A percentile compares a stretch with the other conserved stretches of the same genome.
Evolutionary conservation across 208 protist species (phyloP).

Genomic region (Strigomonas galati): DNA sequence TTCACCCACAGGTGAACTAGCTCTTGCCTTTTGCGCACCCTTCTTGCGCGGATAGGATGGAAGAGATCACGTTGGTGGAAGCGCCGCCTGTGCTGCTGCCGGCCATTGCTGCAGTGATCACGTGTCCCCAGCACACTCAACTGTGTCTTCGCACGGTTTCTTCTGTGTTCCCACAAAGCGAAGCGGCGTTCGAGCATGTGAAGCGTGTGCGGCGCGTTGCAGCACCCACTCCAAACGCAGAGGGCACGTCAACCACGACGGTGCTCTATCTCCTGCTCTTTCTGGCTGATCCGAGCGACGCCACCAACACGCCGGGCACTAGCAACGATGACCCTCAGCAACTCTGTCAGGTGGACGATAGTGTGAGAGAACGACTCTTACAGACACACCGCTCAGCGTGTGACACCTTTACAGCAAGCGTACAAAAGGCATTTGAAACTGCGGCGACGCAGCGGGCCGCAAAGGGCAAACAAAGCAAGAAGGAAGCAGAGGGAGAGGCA

Average conservation of each 20-base stretch:
- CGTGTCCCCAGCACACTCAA: neutral
- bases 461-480: neutral
- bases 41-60: neutral
- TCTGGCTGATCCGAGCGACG: too few species aligned
- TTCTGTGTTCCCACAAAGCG: neutral
- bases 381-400: too few species aligned
- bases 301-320: too few species aligned
- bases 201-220: constrained; percentile 57
- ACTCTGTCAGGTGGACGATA: too few species aligned
- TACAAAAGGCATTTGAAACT: neutral
- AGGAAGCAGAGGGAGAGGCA: neutral
- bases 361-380: too few species aligned
- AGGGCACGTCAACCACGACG: neutral
- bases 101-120: neutral
- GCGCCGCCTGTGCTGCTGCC: neutral
- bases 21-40: too few species aligned
- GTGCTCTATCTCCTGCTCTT: too few species aligned
- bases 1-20: too few species aligned
- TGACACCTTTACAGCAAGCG: neutral
- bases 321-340: too few species aligned
- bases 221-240: neutral
- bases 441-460: neutral
- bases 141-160: neutral
- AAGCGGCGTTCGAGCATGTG: constrained; percentile 35
- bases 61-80: neutral